Evolutionary conservation across 164 flowering plant species (phyloP).

Genomic region (Echeveria elegans): DNA sequence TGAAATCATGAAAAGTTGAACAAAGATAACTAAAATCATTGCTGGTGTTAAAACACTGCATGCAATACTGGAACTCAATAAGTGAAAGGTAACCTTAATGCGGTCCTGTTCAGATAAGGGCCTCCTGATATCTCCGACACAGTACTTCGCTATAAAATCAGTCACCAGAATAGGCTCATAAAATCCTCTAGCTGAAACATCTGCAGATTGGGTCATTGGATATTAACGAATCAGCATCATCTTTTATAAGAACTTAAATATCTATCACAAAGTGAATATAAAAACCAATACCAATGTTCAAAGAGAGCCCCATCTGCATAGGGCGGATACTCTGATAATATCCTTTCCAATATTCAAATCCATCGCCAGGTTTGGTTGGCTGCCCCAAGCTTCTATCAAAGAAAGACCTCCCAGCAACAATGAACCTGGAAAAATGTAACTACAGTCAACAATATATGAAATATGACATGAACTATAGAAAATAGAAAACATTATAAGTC

Average conservation of each 20-base stretch:
- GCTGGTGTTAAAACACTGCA: not conserved
- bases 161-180: slow-evolving; percentile 47
- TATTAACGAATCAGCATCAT: not conserved
- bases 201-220: slow-evolving; percentile 22
- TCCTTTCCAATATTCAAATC: slow-evolving; percentile 72
- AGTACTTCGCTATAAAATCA: slow-evolving; percentile 30
- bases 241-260: not conserved
- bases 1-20: not conserved
- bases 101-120: slow-evolving; percentile 50
- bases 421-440: not conserved
- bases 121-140: slow-evolving; percentile 25
- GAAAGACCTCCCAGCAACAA: slow-evolving; percentile 58
- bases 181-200: slow-evolving; percentile 65
- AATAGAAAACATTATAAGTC: not conserved
- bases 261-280: not conserved
- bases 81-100: slow-evolving; percentile 31
- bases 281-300: slow-evolving; percentile 8
- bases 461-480: slow-evolving; percentile 12
- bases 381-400: slow-evolving; percentile 26
- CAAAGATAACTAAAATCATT: not conserved
- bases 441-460: slow-evolving; percentile 15
- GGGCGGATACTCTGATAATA: slow-evolving; percentile 44
- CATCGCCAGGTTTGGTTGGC: slow-evolving; percentile 34
- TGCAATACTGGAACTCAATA: not conserved
- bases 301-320: slow-evolving; percentile 60